Evolutionary conservation across 352 stramenopile species (phyloP).

Genomic region (Nothophytophthora sp.): DNA sequence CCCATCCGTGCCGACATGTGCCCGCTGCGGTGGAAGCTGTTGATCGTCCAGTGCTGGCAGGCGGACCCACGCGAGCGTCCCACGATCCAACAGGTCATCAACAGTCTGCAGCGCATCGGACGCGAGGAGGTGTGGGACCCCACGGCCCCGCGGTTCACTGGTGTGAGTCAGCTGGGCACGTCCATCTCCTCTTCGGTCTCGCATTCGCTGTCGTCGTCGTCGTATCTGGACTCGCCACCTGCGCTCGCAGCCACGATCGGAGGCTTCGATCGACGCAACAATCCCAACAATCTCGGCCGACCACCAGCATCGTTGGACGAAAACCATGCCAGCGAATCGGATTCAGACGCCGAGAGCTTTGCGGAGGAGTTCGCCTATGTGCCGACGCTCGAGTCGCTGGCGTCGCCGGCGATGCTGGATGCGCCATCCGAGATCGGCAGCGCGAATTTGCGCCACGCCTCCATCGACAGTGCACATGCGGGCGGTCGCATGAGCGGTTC

Average conservation of each 20-base stretch:
- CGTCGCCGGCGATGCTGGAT: conserved; percentile 32
- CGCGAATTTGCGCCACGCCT: conserved; percentile 27
- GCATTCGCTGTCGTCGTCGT: conserved; percentile 43
- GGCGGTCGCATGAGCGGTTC: conserved; percentile 20
- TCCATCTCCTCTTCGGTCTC: conserved; percentile 46
- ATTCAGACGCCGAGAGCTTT: conserved; percentile 40
- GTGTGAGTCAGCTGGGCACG: conserved; percentile 51
- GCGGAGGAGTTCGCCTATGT: conserved; percentile 49
- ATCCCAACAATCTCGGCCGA: conserved; percentile 15
- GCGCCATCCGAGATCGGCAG: conserved; percentile 16
- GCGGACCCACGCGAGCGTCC: conserved; percentile 77
- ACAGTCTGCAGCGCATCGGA: conserved; percentile 76
- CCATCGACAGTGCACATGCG: conserved; percentile 28
- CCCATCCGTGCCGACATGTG: conserved; percentile 69
- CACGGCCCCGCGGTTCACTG: conserved; percentile 53
- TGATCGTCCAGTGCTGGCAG: conserved; percentile 86
- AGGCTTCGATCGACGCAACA: conserved; percentile 25
- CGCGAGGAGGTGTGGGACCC: conserved; percentile 78
- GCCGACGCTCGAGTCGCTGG: conserved; percentile 37
- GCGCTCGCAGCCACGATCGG: conserved; percentile 30
- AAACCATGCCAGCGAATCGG: conserved; percentile 43
- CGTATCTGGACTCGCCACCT: conserved; percentile 46
- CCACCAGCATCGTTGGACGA: conserved; percentile 40
- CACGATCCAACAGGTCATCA: conserved; percentile 88
- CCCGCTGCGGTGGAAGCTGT: conserved; percentile 73